Base-by-base conservation (phyloP, 2,329 filamentous ascomycete species). In the Colletotrichum karsti region DNA sequence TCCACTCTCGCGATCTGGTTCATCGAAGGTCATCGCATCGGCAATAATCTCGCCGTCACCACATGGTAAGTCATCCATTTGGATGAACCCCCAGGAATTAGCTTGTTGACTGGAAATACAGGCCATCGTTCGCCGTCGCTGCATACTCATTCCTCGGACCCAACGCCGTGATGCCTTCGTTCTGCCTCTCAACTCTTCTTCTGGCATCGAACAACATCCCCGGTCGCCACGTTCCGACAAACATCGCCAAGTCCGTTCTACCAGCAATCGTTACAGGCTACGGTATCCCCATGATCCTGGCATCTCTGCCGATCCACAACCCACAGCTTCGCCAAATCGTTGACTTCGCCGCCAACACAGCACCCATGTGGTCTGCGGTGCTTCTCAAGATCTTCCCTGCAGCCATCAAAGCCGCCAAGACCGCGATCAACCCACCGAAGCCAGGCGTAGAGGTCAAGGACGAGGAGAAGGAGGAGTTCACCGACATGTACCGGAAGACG, bases 401-500 rank as follows among this genome's bases (percentile, higher is more conserved):
- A 8, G 48, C 24, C 7, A 48, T 66, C 7, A 28, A 54, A 13
- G n/a, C 50, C 28, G 48, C 55, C 5, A 61, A 35, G 9, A 39
- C 54, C 10, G 1, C 15, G n/a, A 33, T 48, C 20, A 44, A 24
- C 24, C 30, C 30, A 0, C 18, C 22, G 0, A 53, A 60, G 28
- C 12, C 48, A 4, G 39, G 30, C 5, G 41, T n/a, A 2, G 48
- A 39, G 8, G 8, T 33, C 3, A 46, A 46, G 48, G 28, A 22
- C 3, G 12, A 30, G 20, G 39, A 50, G 13, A 7, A 22, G 3
- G 48, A 66, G 9, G 48, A 61, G 2, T 66, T 61, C 24, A 0
- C 15, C 1, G 63, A 37, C 30, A 48, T 66, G 28, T 66, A 66
- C 24, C 20, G 46, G n/a, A 61, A 50, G 22, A 61, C 28, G 18